Percentiles rank a stretch among this genome's conserved stretches.
Conservation (phyloP, 441 rosid species). For the Macaranga tanarius region DNA sequence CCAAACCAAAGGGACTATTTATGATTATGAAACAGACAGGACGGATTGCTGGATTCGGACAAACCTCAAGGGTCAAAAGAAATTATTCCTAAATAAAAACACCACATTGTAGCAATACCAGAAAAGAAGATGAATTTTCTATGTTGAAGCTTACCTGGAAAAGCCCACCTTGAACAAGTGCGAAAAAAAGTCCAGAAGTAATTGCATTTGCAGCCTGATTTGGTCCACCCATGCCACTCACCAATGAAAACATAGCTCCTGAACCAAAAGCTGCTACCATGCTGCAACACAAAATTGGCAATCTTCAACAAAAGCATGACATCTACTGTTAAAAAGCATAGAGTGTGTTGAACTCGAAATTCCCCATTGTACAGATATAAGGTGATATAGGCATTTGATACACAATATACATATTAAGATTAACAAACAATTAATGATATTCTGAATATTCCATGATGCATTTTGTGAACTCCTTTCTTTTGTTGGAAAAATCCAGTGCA, state of each 20-base stretch:
- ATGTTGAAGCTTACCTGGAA: constrained; percentile 57
- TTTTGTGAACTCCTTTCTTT: background rate
- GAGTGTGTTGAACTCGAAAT: background rate
- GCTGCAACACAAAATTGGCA: constrained; percentile 43
- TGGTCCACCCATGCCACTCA: constrained; percentile 78
- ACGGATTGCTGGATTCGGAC: too few species aligned
- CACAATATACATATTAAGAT: background rate
- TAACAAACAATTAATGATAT: background rate
- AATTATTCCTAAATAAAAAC: too few species aligned
- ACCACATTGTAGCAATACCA: background rate
- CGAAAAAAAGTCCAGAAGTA: constrained; percentile 73
- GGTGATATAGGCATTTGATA: too few species aligned
- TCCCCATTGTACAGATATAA: background rate
- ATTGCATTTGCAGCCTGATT: constrained; percentile 72
- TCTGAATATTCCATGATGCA: background rate
- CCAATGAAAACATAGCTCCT: constrained; percentile 78
- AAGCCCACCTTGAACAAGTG: constrained; percentile 79
- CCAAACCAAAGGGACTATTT: too few species aligned
- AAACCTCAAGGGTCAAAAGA: too few species aligned
- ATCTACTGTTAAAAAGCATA: background rate
- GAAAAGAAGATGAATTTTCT: background rate
- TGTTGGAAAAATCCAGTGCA: background rate
- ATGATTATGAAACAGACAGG: too few species aligned
- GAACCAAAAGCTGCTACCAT: constrained; percentile 95
- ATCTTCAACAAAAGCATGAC: constrained; percentile 12